Base-by-base conservation (phyloP, 495 filamentous ascomycete genomes). In the Cercophora scortea region DNA sequence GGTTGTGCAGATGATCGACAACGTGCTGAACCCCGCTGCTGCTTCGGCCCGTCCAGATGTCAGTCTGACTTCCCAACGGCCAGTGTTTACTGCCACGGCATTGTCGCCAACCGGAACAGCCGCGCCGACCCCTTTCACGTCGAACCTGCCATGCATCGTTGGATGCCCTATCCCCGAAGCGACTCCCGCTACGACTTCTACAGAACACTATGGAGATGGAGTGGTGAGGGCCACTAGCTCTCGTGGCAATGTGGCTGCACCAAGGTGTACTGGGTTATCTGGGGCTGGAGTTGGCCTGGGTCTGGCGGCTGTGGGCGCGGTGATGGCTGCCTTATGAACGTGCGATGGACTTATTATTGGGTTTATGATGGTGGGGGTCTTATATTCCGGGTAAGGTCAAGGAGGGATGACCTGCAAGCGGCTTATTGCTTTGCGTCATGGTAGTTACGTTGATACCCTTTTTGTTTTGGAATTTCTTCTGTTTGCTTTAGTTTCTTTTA, bases 1-100 rank as follows among this genome's bases (percentile, higher is more conserved):
- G 54, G 80, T 88, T 11, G 62, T 87, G 3, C 83, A 87, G 59
- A 69, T 84, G 38, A 79, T 86, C 55, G 79, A 85, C 62, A 66
- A 65, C 69, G 80, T 84, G 32, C 66, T 85, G 49, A 84, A 80
- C 69, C 83, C 80, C n/a, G 66, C 75, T 45, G 72, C 71, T 45
- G 67, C 70, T 10, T 54, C 58, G 12, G 74, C 70, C 8, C 55
- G 56, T 3, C 77, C 81, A 1, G 42, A 54, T 36, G 48, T 69
- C 6, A 56, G 2, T 75, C 79, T 2, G 41, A 50, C 39, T 48
- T 69, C 9, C 58, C 68, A 8, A 68, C 69, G 7, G 62, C 69
- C 73, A 32, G 78, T 70, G 8, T 82, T 80, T 9, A 47, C 45
- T 0, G 41, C 39, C 35, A 33, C 16, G 12, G 61, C 58, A 6